A percentile compares a stretch with the other conserved stretches of the same genome.
Conservation (phyloP, 768 basidiomycete genomes). For the Serendipita sp. region DNA sequence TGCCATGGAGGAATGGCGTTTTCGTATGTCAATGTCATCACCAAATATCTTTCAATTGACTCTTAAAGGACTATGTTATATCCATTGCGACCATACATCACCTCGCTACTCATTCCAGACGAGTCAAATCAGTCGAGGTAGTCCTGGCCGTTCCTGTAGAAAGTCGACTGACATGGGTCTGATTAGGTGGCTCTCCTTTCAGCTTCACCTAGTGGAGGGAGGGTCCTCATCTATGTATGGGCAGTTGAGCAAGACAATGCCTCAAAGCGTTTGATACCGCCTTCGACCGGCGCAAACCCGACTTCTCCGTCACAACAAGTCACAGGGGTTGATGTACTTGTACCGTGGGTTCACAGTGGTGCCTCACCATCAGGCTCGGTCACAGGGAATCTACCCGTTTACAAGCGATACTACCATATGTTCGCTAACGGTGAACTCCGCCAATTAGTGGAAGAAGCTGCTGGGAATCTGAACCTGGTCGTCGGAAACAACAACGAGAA, state of each 20-base stretch:
- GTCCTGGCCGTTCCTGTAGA: constrained; percentile 8
- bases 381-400: constrained; percentile 28
- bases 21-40: constrained; percentile 44
- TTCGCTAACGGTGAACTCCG: constrained; percentile 69
- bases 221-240: constrained; percentile 90
- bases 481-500: constrained; percentile 24
- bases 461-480: constrained; percentile 34
- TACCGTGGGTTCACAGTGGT: constrained; percentile 58
- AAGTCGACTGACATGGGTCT: not conserved
- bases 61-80: constrained; percentile 77
- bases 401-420: constrained; percentile 93
- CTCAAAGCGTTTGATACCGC: constrained; percentile 54
- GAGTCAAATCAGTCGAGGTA: constrained; percentile 61
- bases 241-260: constrained; percentile 80
- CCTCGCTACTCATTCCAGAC: constrained; percentile 61
- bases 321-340: constrained; percentile 64
- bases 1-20: constrained; percentile 55
- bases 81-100: constrained; percentile 98
- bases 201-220: constrained; percentile 37
- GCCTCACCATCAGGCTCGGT: not conserved
- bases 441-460: constrained; percentile 45
- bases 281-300: constrained; percentile 17
- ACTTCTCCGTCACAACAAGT: constrained; percentile 7
- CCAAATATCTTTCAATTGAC: constrained; percentile 3
- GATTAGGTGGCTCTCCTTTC: constrained; percentile 38